Evolutionary conservation across 2,329 filamentous ascomycete genomes (phyloP), one percentile per base, ranked within the genome.

Genomic region (Myriosclerotinia curreyana): DNA sequence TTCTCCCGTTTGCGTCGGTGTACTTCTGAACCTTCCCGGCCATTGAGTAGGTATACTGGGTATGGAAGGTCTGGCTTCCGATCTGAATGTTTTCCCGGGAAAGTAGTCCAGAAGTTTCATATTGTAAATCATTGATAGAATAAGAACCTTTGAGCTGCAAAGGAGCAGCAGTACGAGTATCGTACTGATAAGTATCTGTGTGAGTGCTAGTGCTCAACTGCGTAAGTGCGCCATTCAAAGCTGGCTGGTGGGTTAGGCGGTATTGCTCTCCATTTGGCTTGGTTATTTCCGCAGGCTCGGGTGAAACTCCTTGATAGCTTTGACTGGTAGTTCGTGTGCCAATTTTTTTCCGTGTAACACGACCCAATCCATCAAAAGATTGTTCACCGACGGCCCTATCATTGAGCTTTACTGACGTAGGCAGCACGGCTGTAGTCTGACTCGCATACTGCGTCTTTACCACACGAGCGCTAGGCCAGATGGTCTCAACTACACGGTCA

Each of bases 401-500:
- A 12, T 62, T 55, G 28, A 62, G 25, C 34, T 55, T 28, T 5
- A 62, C 25, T 25, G 60, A 55, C 2, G 11, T 38, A 15, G 60
- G 60, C 17, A 62, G 20, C 2, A 55, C 51, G 7, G 60, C 60
- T 5, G 60, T 62, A n/a, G 60, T 62, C 9, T 62, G 60, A 22
- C 17, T 55, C 5, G 60, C 25, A 38, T 62, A 62, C 15, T 55
- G 40, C n/a, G 60, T 62, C 15, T 62, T 55, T 12, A 55, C 31
- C n/a, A 55, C 60, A 22, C 60, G 60, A 38, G 20, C n/a, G 22
- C 22, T 20, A 28, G 50, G 38, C 60, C 50, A 62, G 20, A 15
- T 40, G 7, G 60, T 55, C 20, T 62, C 60, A 55, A 62, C n/a
- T 6, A 62, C 34, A n/a, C 60, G 60, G 12, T 62, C 60, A 25